phyloP scores from a whole-genome alignment of 352 stramenopile genomes.

The Plasmopara muralis region DNA sequence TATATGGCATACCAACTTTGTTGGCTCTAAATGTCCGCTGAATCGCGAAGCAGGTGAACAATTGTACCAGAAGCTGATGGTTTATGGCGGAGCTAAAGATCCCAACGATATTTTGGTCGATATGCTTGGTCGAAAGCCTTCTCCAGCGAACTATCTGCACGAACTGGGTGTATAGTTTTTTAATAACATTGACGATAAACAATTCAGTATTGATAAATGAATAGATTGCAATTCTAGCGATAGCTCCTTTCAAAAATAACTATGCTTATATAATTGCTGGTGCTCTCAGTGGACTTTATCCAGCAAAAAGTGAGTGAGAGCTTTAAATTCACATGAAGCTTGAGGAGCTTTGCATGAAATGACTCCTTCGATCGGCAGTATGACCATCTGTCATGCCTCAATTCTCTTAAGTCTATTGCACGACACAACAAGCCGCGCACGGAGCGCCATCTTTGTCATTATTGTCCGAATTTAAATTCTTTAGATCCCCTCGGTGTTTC shows the following conservation, averaged over 20 bases:
- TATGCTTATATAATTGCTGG: slow-evolving; percentile 30
- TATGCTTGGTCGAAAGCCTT: slow-evolving; percentile 58
- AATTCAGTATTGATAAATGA: slow-evolving; percentile 18
- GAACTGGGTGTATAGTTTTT: slow-evolving; percentile 50
- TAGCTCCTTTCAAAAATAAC: slow-evolving; percentile 17
- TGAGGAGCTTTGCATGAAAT: background rate
- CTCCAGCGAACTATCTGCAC: slow-evolving; percentile 53
- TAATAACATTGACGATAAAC: slow-evolving; percentile 2
- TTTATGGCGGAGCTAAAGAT: slow-evolving; percentile 83
- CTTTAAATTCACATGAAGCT: slow-evolving; percentile 8
- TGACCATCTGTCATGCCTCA: too few relatives aligned
- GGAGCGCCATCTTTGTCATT: slow-evolving; percentile 39
- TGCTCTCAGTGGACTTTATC: background rate
- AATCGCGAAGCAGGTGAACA: slow-evolving; percentile 45
- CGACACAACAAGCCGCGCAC: slow-evolving; percentile 59
- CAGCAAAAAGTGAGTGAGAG: slow-evolving; percentile 14
- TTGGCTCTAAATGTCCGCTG: slow-evolving; percentile 42
- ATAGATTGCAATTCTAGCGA: slow-evolving; percentile 28
- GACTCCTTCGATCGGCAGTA: background rate
- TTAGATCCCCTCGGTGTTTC: slow-evolving; percentile 21
- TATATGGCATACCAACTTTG: slow-evolving; percentile 81
- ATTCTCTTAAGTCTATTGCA: slow-evolving; percentile 43
- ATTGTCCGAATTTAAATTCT: slow-evolving; percentile 13
- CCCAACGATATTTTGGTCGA: slow-evolving; percentile 74
- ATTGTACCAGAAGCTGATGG: slow-evolving; percentile 69